Evolutionary conservation across 1,284 basidiomycete genomes (phyloP), one percentile per base, ranked within the genome.

Genomic region (Erythrobasidium hasegawianum): DNA sequence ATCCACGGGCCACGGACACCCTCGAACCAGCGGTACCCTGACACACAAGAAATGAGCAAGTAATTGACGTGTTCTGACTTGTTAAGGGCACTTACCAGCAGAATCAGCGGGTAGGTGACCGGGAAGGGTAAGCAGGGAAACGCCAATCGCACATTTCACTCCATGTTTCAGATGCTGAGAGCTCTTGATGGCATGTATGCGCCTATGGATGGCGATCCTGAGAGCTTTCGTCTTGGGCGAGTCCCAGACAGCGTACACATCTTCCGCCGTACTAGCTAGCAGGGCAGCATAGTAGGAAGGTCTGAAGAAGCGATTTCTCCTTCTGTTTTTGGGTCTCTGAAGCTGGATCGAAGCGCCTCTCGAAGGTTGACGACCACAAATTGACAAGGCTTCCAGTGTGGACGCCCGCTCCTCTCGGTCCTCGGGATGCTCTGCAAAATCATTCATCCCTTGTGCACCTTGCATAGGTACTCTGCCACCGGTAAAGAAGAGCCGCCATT

Each of bases 81-180:
- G n/a, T n/a, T n/a, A n/a, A n/a, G n/a, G n/a, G 16, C 22, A 57
- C 61, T 10, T 20, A 64, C 62, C 62, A 57, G 43, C 29, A 38
- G 41, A 57, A n/a, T 55, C 45, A 20, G 45, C 38, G 4, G 62
- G 55, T n/a, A 65, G 47, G 20, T 65, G 62, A 3, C 62, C 62
- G 24, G 62, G 62, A 43, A 65, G 24, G 3, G 62, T 57, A 13
- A 65, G 49, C 13, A 65, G 55, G 14, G 62, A 58, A 22, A 65
- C 54, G 14, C 62, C 62, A 11, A 57, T 29, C 10, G 55, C 29
- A 11, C 27, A 52, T 14, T 65, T 65, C 8, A 58, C 29, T 9
- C 43, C 62, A 38, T 65, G 56, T 38, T 65, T 65, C 8, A 65
- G 62, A 27, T 65, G 62, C 45, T 56, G 26, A 13, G 62, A 65